A percentile compares a stretch with the other conserved stretches of the same genome.
Evolutionary conservation across 2,329 filamentous ascomycete species (phyloP).

Genomic region (Talaromyces sp.): DNA sequence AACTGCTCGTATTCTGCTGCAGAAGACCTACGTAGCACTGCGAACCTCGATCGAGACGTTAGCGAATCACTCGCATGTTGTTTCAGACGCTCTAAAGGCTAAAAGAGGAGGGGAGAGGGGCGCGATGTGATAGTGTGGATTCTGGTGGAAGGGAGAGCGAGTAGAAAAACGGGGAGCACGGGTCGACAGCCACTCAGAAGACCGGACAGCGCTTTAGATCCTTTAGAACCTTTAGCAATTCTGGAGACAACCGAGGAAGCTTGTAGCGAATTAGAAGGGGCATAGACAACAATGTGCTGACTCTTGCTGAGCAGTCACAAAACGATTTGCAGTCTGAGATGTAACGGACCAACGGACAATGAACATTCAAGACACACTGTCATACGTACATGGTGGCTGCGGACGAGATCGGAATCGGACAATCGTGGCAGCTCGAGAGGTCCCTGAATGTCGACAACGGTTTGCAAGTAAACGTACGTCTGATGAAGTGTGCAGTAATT

Average conservation of each 20-base stretch:
- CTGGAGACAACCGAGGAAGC: conserved; percentile 9
- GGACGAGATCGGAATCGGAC: neutral
- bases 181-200: neutral
- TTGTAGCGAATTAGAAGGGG: conserved; percentile 4
- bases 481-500: neutral
- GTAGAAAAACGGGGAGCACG: conserved; percentile 6
- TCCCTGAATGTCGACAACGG: neutral
- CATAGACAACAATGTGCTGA: neutral
- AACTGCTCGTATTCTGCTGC: conserved; percentile 1
- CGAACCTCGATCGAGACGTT: neutral
- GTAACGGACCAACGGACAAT: neutral
- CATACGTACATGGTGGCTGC: conserved; percentile 5
- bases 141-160: conserved; percentile 4
- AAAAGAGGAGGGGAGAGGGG: conserved; percentile 9
- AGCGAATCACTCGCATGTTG: conserved; percentile 12
- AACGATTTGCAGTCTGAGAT: neutral
- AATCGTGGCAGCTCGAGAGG: neutral
- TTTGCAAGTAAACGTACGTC: neutral
- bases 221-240: neutral
- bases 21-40: neutral
- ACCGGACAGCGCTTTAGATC: neutral
- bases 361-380: neutral
- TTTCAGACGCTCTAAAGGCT: conserved; percentile 1
- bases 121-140: conserved; percentile 10
- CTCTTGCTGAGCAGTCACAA: conserved; percentile 10